Percentiles rank a stretch among this genome's conserved stretches.
Evolutionary conservation across 2,329 filamentous ascomycete species (phyloP).

Genomic region (Cladophialophora bantiana): DNA sequence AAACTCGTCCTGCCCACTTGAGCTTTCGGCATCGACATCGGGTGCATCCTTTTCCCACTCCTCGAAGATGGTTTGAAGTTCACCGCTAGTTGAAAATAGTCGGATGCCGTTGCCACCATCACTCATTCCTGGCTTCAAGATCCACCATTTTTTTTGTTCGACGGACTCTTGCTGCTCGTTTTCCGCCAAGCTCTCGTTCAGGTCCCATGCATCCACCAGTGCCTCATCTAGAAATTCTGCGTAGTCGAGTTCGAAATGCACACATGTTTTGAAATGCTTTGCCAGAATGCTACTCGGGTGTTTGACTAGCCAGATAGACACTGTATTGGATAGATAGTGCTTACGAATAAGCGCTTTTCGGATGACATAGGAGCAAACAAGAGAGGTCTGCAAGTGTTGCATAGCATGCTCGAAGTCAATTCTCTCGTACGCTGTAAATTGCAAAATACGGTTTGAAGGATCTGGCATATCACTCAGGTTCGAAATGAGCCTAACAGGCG

Average conservation of each 20-base stretch:
- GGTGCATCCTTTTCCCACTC: conserved; percentile 78
- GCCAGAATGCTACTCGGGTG: conserved; percentile 74
- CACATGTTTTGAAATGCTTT: conserved; percentile 75
- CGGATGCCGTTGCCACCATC: conserved; percentile 93
- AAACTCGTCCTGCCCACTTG: conserved; percentile 42
- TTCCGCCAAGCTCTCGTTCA: conserved; percentile 76
- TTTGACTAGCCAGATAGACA: conserved; percentile 86
- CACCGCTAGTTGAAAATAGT: conserved; percentile 82
- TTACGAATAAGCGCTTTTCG: conserved; percentile 96
- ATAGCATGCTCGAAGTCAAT: conserved; percentile 82
- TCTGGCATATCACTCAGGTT: conserved; percentile 57
- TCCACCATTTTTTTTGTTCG: conserved; percentile 84
- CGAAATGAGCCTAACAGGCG: conserved; percentile 63
- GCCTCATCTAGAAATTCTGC: conserved; percentile 96
- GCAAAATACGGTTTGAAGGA: conserved; percentile 64
- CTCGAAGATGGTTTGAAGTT: conserved; percentile 88
- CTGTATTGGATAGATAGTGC: conserved; percentile 85
- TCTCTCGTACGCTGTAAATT: conserved; percentile 85
- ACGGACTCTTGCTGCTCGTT: conserved; percentile 61
- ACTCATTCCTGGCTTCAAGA: conserved; percentile 96
- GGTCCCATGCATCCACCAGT: conserved; percentile 85
- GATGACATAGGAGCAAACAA: conserved; percentile 92
- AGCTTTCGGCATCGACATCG: conserved; percentile 65
- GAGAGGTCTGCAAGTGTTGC: conserved; percentile 64
- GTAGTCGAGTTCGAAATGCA: conserved; percentile 93